phyloP scores from a whole-genome alignment of 768 basidiomycete species.

The Pisolithus tinctorius region DNA sequence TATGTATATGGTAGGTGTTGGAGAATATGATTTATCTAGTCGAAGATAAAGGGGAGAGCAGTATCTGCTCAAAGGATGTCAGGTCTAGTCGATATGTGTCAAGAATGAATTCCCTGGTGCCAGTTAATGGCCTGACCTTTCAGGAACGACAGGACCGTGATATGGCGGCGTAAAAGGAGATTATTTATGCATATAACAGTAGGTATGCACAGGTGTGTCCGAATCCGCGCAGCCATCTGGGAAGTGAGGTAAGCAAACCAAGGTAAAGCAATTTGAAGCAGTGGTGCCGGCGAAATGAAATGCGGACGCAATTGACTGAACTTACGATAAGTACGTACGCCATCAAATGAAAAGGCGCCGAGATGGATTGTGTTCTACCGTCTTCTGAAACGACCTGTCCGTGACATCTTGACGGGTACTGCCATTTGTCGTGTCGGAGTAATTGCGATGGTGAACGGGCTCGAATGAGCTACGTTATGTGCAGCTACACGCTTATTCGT shows the following conservation, averaged over 20 bases:
- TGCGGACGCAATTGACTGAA: not conserved
- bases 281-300: not conserved
- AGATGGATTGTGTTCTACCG: not conserved
- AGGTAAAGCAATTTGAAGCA: not conserved
- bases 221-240: not conserved
- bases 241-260: constrained; percentile 2
- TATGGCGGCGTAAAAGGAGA: too few relatives aligned
- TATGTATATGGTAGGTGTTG: not conserved
- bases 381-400: not conserved
- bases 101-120: not conserved
- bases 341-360: not conserved
- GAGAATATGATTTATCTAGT: constrained; percentile 2
- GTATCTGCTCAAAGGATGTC: not conserved
- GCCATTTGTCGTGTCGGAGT: too few relatives aligned
- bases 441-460: too few relatives aligned
- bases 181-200: too few relatives aligned
- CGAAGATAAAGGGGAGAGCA: not conserved
- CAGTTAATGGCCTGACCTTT: too few relatives aligned
- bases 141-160: too few relatives aligned
- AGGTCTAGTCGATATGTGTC: constrained; percentile 3
- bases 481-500: too few relatives aligned
- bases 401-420: too few relatives aligned
- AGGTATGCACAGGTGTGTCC: not conserved
- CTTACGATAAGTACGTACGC: not conserved
- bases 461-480: too few relatives aligned